Conservation (phyloP, 768 basidiomycete genomes). For the Leccinum longicurvipes region DNA sequence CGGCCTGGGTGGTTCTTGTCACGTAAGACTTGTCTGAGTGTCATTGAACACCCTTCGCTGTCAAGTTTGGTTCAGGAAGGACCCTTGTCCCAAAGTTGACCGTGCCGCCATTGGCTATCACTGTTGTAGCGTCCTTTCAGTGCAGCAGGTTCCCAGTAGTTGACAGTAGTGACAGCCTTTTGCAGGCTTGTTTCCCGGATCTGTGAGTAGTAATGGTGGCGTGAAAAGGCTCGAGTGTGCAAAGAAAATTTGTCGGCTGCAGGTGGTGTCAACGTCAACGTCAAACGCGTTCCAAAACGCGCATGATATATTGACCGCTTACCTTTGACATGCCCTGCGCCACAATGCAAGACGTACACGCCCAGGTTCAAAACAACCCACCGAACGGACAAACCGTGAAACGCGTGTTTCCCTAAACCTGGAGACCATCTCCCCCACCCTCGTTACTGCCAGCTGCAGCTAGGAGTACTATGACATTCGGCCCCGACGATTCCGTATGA, state of each 20-base stretch:
- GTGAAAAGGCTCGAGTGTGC: neutral
- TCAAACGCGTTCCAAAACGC: neutral
- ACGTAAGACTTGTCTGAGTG: no score
- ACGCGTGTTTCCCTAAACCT: neutral
- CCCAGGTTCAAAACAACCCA: neutral
- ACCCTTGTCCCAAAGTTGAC: neutral
- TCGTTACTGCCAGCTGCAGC: neutral
- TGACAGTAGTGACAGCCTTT: neutral
- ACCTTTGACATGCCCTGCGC: neutral
- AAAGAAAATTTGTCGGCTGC: neutral
- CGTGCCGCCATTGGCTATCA: neutral
- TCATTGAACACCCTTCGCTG: no score
- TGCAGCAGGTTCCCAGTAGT: neutral
- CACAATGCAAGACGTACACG: neutral
- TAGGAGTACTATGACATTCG: neutral
- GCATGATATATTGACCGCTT: neutral
- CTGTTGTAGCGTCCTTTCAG: neutral
- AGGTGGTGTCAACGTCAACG: neutral
- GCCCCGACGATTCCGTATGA: neutral
- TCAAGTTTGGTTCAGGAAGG: no score
- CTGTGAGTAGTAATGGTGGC: neutral
- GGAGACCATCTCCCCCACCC: neutral
- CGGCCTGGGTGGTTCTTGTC: no score
- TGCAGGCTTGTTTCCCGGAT: neutral
- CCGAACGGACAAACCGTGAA: neutral